Evolutionary conservation across 2,329 filamentous ascomycete species (phyloP), one percentile per base, ranked within the genome.

Genomic region (Fusarium equiseti): DNA sequence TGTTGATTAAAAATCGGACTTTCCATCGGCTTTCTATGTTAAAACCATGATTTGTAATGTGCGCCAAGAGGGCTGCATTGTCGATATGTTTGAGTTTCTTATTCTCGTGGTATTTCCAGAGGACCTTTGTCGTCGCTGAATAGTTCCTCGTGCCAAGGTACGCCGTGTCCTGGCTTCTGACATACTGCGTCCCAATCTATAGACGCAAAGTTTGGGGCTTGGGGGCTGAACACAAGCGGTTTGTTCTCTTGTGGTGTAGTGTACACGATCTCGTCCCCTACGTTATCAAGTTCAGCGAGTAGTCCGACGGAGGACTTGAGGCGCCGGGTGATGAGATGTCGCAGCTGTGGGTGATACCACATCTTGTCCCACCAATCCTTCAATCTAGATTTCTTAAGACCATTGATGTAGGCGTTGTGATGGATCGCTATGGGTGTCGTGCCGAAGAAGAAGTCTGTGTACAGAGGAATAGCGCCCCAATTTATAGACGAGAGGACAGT

Each of bases 361-460:
- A 77, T 81, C 57, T 70, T 75, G 55, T 68, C 68, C 80, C 80
- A 81, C 79, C 79, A 81, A 26, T 79, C 53, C 55, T 73, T 72
- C 6, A 81, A 56, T 7, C 79, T 72, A 58, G 67, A 76, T 6
- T 73, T 53, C 63, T 81, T 81, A 50, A 79, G 73, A 8, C 76
- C 75, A 15, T 73, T 62, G 29, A 78, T 61, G 72, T 79, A 79
- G n/a, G 79, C 78, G 68, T 81, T 79, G 61, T 81, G 80, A 54
- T 81, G 79, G 49, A 81, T 79, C 11, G 77, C 80, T 16, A 80
- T 76, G 27, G 80, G 79, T 2, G 77, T 75, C 20, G 73, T 73
- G 31, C 80, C 80, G 20, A 80, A 79, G 73, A 75, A 80, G 53
- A 81, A 79, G 62, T 81, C 79, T 6, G 79, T 79, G 73, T 81